Percentiles rank a stretch among this genome's conserved stretches.
Evolutionary conservation across 768 basidiomycete genomes (phyloP).

Genomic region (Amanita thiersii): DNA sequence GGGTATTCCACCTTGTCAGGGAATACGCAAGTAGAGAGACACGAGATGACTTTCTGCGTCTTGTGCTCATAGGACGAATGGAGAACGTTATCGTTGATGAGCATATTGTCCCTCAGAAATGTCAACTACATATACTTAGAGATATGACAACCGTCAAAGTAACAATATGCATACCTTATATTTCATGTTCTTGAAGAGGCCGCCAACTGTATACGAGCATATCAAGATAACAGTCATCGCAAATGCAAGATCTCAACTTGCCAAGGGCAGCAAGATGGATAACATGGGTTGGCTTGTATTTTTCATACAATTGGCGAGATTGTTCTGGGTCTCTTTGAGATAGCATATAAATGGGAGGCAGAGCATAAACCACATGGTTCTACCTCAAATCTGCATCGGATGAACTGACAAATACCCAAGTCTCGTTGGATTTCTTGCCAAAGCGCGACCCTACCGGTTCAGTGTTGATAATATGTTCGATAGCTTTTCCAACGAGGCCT

Average conservation of each 20-base stretch:
- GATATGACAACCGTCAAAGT: neutral
- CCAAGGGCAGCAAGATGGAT: conserved; percentile 94
- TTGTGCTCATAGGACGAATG: conserved; percentile 61
- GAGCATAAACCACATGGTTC: conserved; percentile 1
- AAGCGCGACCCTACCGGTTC: conserved; percentile 76
- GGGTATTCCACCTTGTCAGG: conserved; percentile 94
- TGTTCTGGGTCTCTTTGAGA: conserved; percentile 53
- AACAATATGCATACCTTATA: conserved; percentile 52
- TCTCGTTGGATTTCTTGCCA: conserved; percentile 68
- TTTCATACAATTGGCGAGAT: conserved; percentile 72
- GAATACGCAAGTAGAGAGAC: conserved; percentile 95
- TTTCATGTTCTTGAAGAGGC: conserved; percentile 93
- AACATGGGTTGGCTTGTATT: conserved; percentile 91
- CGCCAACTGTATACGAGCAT: conserved; percentile 57
- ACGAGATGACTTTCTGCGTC: conserved; percentile 80
- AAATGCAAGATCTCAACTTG: conserved; percentile 24
- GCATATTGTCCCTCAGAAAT: conserved; percentile 89
- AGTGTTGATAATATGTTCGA: conserved; percentile 68
- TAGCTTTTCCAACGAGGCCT: conserved; percentile 83
- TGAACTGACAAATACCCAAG: conserved; percentile 78
- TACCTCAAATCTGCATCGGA: conserved; percentile 83
- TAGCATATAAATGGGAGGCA: conserved; percentile 4
- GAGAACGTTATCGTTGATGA: conserved; percentile 94
- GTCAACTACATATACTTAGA: conserved; percentile 45
- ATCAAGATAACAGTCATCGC: conserved; percentile 5